These are phyloP conservation scores for Ceratobasidium sp. DNA, from an alignment of 1,284 basidiomycete genomes.

Conservation along the genomic window DNA sequence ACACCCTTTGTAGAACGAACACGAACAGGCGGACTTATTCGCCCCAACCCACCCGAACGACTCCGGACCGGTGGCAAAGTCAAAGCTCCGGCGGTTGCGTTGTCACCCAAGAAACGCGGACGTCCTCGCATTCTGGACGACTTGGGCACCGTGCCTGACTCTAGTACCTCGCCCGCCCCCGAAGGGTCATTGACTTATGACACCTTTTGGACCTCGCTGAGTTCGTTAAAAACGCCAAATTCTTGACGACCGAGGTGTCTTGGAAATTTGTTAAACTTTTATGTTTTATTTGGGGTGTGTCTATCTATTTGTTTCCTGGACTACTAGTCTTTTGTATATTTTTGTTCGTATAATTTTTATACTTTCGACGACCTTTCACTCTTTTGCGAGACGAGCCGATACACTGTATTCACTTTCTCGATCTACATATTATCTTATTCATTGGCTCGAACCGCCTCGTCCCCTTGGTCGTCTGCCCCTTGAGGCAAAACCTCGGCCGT, in stretches of 20 bases:
- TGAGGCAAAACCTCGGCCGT: slow-evolving; percentile 26
- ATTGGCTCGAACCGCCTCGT: slow-evolving; percentile 1
- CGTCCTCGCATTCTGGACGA: slow-evolving; percentile 25
- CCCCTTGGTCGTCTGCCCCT: slow-evolving; percentile 23
- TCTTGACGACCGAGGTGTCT: background rate
- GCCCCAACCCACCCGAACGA: slow-evolving; percentile 13
- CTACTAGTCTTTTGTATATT: background rate
- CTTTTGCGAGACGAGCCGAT: background rate
- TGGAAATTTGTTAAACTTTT: background rate
- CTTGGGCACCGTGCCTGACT: background rate
- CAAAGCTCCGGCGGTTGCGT: background rate
- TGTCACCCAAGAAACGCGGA: slow-evolving; percentile 33
- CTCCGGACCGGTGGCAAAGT: slow-evolving; percentile 34
- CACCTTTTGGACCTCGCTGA: slow-evolving; percentile 30
- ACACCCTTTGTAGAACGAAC: slow-evolving; percentile 28
- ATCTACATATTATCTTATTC: background rate
- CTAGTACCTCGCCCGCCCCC: background rate
- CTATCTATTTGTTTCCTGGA: background rate
- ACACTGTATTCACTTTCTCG: background rate
- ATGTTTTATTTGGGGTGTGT: slow-evolving; percentile 8
- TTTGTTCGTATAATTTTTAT: slow-evolving; percentile 20
- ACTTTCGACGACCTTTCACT: background rate
- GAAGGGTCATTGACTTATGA: slow-evolving; percentile 25
- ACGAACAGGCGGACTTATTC: slow-evolving; percentile 29
- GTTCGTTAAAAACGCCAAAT: slow-evolving; percentile 3